Conservation (phyloP, 1,284 basidiomycete genomes). For the Ustilago shanxiensis region DNA sequence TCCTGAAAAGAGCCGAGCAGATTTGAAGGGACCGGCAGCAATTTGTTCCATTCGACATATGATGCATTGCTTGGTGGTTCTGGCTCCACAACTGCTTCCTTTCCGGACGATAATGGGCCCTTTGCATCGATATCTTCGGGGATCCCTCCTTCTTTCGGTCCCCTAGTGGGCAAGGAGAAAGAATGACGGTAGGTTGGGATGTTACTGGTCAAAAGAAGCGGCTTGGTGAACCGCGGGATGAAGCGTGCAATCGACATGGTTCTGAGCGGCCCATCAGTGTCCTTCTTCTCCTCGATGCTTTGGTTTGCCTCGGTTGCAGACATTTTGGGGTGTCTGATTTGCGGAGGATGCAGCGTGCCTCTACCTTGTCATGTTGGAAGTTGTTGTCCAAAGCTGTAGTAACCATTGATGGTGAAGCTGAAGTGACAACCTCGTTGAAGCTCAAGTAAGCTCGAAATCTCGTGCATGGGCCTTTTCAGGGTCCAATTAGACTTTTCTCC, state of each 20-base stretch:
- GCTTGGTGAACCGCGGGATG: constrained; percentile 41
- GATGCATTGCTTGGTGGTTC: constrained; percentile 10
- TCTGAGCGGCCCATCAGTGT: background rate
- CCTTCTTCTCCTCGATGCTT: background rate
- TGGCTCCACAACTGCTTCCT: background rate
- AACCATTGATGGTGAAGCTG: no score
- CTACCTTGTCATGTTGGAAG: background rate
- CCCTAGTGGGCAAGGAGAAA: constrained; percentile 23
- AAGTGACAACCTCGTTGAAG: no score
- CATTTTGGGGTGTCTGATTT: constrained; percentile 3
- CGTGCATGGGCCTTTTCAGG: constrained; percentile 2
- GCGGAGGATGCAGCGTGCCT: background rate
- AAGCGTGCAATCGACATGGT: constrained; percentile 48
- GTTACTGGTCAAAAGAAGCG: constrained; percentile 26
- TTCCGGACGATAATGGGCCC: background rate
- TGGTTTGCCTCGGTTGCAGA: background rate
- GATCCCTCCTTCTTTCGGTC: background rate
- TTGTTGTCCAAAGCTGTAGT: background rate
- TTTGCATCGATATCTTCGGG: background rate
- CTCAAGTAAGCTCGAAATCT: constrained; percentile 2
- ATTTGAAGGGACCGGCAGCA: constrained; percentile 34
- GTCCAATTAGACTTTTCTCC: background rate
- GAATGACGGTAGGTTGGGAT: constrained; percentile 52
- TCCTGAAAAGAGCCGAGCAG: constrained; percentile 36
- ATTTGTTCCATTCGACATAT: constrained; percentile 41